Evolutionary conservation across 768 basidiomycete genomes (phyloP).

Genomic region (Pseudohyphozyma bogoriensis): DNA sequence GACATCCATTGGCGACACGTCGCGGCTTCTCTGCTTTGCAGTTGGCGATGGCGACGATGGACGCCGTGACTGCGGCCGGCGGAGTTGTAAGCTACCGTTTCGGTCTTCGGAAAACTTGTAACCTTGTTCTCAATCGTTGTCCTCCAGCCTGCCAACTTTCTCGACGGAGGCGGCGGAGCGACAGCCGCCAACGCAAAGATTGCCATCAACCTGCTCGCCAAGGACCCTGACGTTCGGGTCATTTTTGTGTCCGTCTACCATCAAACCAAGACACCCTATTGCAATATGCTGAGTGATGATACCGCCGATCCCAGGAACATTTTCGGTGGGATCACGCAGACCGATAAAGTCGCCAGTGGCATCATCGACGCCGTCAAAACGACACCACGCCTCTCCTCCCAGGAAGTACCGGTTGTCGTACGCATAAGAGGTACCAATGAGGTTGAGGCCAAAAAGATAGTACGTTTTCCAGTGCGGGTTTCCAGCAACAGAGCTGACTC

Average conservation of each 20-base stretch:
- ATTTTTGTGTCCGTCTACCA: neutral
- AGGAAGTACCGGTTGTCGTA: neutral
- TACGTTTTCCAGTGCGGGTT: neutral
- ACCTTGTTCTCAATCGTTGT: no score
- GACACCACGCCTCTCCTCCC: neutral
- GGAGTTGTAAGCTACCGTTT: neutral
- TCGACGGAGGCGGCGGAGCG: slow-evolving; percentile 1
- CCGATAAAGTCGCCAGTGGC: neutral
- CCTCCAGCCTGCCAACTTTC: slow-evolving; percentile 1
- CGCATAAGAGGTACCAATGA: neutral
- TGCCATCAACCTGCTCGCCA: neutral
- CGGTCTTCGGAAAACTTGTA: neutral
- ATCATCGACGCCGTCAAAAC: neutral
- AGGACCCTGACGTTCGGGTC: neutral
- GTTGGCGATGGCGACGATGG: neutral
- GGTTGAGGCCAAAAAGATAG: neutral
- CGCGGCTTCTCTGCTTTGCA: no score
- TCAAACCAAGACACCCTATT: no score
- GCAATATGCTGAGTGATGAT: no score
- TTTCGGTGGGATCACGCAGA: neutral
- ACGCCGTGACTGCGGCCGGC: neutral
- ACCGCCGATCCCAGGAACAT: neutral
- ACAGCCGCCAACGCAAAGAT: neutral
- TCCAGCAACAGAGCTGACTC: no score
- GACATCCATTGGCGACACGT: no score